phyloP scores from a whole-genome alignment of 352 stramenopile genomes.

The Globisporangium nunn region DNA sequence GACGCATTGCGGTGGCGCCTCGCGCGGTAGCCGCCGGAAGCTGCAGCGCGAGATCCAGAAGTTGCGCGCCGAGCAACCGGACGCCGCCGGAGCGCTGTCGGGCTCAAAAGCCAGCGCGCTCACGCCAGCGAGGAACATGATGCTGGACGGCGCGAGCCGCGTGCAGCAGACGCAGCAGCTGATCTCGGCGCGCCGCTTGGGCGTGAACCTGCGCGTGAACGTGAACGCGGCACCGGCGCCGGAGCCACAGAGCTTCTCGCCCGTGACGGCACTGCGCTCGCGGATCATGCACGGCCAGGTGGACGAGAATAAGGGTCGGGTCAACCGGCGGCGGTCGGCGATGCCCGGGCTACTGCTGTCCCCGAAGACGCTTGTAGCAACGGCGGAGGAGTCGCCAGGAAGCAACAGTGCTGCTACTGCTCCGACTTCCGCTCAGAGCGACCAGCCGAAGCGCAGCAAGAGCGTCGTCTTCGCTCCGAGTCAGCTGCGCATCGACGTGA shows the following conservation, averaged over 20 bases:
- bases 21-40: slow-evolving; percentile 72
- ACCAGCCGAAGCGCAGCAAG: slow-evolving; percentile 7
- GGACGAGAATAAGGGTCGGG: slow-evolving; percentile 20
- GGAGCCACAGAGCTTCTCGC: slow-evolving; percentile 21
- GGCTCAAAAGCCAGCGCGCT: slow-evolving; percentile 1
- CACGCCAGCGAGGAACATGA: not conserved
- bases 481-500: slow-evolving; percentile 45
- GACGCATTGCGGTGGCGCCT: slow-evolving; percentile 28
- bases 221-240: slow-evolving; percentile 23
- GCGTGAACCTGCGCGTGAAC: slow-evolving; percentile 51
- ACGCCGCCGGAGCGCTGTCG: not conserved
- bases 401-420: not conserved
- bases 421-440: not conserved
- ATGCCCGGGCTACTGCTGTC: not conserved
- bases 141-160: too few species aligned
- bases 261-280: slow-evolving; percentile 31
- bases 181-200: slow-evolving; percentile 30
- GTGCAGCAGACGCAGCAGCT: not conserved
- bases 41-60: slow-evolving; percentile 72
- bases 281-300: slow-evolving; percentile 27
- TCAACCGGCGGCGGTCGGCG: slow-evolving; percentile 13
- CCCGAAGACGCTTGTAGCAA: too few species aligned
- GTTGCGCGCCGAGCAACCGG: slow-evolving; percentile 25
- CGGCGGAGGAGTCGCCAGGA: too few species aligned
- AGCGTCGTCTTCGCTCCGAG: slow-evolving; percentile 17